Conservation (phyloP, 75 land plant species). For the Pinus albicaulis region DNA sequence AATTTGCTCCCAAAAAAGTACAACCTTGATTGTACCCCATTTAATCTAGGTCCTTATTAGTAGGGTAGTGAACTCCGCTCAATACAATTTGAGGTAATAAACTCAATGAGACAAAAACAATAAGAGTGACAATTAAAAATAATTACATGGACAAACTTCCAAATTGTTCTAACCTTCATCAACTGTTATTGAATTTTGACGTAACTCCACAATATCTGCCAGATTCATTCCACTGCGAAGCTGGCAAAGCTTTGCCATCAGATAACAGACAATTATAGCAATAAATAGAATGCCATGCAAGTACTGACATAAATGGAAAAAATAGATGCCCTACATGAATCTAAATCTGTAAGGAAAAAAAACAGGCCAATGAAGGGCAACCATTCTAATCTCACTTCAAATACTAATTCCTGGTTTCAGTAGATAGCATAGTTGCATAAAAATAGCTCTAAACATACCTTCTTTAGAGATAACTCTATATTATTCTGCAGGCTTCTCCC, state of each 20-base stretch:
- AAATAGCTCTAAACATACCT: slow-evolving; percentile 32
- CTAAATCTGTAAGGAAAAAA: background rate
- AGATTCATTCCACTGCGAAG: slow-evolving; percentile 11
- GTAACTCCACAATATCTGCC: slow-evolving; percentile 11
- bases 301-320: background rate
- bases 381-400: background rate
- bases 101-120: too few relatives aligned
- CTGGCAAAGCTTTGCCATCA: slow-evolving; percentile 5
- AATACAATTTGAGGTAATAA: too few relatives aligned
- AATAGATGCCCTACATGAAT: background rate
- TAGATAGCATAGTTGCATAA: background rate
- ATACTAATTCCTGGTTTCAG: background rate
- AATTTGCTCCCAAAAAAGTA: too few relatives aligned
- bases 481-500: slow-evolving; percentile 26
- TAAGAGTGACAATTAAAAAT: slow-evolving; percentile 2
- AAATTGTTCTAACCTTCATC: slow-evolving; percentile 6
- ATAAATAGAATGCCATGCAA: background rate
- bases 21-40: too few relatives aligned
- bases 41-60: too few relatives aligned
- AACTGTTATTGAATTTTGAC: background rate
- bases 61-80: too few relatives aligned
- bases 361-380: background rate
- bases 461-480: slow-evolving; percentile 29
- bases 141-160: slow-evolving; percentile 45
- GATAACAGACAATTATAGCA: background rate